Conservation (phyloP, 768 basidiomycete genomes). For the Holtermanniella nyarrowii region DNA sequence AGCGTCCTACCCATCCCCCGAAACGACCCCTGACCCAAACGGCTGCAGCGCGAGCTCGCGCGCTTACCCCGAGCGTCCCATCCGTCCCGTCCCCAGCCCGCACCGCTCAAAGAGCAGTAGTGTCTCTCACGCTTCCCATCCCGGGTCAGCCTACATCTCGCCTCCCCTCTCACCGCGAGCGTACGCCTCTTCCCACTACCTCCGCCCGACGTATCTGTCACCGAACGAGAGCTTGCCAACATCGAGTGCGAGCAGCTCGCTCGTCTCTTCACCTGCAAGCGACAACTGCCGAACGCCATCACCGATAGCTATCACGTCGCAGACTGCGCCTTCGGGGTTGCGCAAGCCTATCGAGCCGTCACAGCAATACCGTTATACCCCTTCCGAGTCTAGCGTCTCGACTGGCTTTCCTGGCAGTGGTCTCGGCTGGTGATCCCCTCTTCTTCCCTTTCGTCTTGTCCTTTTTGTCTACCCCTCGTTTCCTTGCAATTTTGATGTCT, state of each 20-base stretch:
- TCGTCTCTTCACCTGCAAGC: constrained; percentile 31
- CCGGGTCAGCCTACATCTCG: constrained; percentile 14
- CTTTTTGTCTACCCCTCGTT: too few relatives aligned
- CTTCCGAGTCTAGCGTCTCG: not conserved
- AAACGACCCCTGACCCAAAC: constrained; percentile 3
- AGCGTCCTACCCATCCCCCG: constrained; percentile 6
- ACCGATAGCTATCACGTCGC: constrained; percentile 22
- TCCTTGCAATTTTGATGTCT: too few relatives aligned
- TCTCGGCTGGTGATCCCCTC: too few relatives aligned
- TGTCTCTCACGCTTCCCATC: constrained; percentile 4
- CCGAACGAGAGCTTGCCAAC: not conserved
- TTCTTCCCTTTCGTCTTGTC: too few relatives aligned
- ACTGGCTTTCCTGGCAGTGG: too few relatives aligned
- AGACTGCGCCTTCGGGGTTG: not conserved
- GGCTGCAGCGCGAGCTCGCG: not conserved
- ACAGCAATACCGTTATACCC: too few relatives aligned
- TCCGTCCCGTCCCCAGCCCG: constrained; percentile 23
- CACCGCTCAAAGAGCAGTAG: constrained; percentile 19
- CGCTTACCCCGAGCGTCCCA: constrained; percentile 14
- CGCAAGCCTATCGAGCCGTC: too few relatives aligned
- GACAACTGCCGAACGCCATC: constrained; percentile 36
- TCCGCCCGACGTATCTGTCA: constrained; percentile 14
- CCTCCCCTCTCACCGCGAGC: constrained; percentile 26
- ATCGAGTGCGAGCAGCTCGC: constrained; percentile 25
- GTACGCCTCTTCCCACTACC: constrained; percentile 11